Percentiles rank a stretch among this genome's conserved stretches.
Conservation (phyloP, 1,139 yeast species). For the Candida tropicalis region DNA sequence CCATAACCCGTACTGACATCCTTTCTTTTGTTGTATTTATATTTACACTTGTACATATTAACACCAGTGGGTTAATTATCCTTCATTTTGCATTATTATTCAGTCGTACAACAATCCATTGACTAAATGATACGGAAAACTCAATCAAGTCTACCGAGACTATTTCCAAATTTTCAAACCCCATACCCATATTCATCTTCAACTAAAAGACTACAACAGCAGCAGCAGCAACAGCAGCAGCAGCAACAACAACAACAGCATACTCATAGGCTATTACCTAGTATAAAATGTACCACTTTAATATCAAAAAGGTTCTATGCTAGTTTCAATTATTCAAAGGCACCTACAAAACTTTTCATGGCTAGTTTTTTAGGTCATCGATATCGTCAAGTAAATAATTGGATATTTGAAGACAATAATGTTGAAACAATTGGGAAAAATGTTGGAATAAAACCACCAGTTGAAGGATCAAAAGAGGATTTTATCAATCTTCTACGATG, state of each 20-base stretch:
- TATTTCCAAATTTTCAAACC: not conserved
- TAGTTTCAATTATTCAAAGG: constrained; percentile 3
- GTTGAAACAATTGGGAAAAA: not conserved
- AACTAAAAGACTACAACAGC: not conserved
- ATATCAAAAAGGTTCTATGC: not conserved
- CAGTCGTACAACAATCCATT: too few species aligned
- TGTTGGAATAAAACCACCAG: not conserved
- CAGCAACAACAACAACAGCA: not conserved
- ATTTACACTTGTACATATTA: too few species aligned
- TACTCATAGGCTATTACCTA: not conserved
- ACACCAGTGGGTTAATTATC: too few species aligned
- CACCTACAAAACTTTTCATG: constrained; percentile 6
- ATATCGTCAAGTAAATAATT: constrained; percentile 18
- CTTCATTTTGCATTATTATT: too few species aligned
- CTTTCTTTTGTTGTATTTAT: too few species aligned
- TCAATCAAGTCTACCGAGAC: not conserved
- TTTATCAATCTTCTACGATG: constrained; percentile 16
- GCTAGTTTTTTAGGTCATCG: constrained; percentile 10
- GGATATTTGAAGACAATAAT: constrained; percentile 16
- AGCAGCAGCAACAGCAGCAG: too few species aligned
- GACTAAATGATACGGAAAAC: constrained; percentile 2
- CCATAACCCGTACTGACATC: too few species aligned
- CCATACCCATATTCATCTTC: not conserved
- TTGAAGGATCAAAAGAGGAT: not conserved
- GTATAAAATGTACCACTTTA: too few species aligned